Evolutionary conservation across 345 rosid species (phyloP), one percentile per base, ranked within the genome.

Genomic region (Linum tenue): DNA sequence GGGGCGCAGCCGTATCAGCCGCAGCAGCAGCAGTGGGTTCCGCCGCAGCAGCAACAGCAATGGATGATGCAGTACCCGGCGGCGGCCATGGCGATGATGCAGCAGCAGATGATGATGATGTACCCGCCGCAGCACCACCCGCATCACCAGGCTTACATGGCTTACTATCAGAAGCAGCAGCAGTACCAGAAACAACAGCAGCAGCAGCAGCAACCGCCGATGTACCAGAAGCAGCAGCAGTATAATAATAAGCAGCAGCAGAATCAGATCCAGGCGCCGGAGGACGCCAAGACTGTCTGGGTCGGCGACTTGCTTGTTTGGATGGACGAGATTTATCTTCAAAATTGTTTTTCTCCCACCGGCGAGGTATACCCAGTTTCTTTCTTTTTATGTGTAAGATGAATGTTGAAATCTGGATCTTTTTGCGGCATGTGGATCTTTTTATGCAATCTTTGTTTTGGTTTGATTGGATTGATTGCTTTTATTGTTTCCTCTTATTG

Each of bases 71-170:
- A 90, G 70, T 88, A 91, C 62, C 97, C 97, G 8, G 84, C 89
- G 51, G 91, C 95, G 2, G 89, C 92, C 12, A 83, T 88, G 91
- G 88, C 75, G 68, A 91, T 90, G 97, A 86, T 86, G 95, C 97
- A 88, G 73, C 95, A 88, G 72, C 97, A 91, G 78, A 85, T 88
- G 88, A 83, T 90, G 97, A 48, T 48, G 53, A 86, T 91, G 91
- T 91, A 91, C 64, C 89, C 92, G 11, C 92, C 78, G 10, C 97
- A 87, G 36, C 74, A 75, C 22, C 78, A 62, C 16, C 72, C n/a
- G 15, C 77, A 56, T 15, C 53, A 48, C 15, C 53, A 7, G 53
- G 53, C 53, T 56, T 91, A 88, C 73, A 70, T 88, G 86, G 81
- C 87, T 0, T 83, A 82, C 68, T 76, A 72, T 39, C 77, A 76